Percentiles rank a stretch among this genome's conserved stretches.
Evolutionary conservation across 352 stramenopile species (phyloP).

Genomic region (Globisporangium nunn): DNA sequence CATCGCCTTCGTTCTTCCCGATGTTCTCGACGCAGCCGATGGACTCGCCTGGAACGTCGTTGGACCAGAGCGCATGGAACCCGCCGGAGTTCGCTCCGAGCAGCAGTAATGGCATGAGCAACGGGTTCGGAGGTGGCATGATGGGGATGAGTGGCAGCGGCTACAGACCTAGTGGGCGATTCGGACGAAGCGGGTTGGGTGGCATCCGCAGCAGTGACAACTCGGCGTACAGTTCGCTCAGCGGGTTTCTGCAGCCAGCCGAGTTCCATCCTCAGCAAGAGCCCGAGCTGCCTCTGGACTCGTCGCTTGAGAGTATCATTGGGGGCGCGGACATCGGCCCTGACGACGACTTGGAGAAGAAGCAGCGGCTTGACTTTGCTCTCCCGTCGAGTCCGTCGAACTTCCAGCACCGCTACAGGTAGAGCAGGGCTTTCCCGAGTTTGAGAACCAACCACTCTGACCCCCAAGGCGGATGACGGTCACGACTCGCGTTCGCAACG

Average conservation of each 20-base stretch:
- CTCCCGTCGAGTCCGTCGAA: conserved; percentile 11
- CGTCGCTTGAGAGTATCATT: conserved; percentile 31
- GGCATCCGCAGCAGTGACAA: conserved; percentile 18
- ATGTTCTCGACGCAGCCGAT: conserved; percentile 38
- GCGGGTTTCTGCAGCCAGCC: conserved; percentile 43
- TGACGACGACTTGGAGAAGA: conserved; percentile 19
- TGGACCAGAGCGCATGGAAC: conserved; percentile 19
- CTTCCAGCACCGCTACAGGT: conserved; percentile 30
- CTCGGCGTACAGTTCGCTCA: conserved; percentile 44
- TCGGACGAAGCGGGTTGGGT: conserved; percentile 17
- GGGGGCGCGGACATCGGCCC: conserved; percentile 2
- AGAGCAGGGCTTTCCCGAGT: conserved; percentile 12
- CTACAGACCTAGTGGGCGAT: conserved; percentile 9
- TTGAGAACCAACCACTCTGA: conserved; percentile 1
- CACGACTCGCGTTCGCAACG: neutral
- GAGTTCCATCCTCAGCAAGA: conserved; percentile 42
- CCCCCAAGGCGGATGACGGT: neutral
- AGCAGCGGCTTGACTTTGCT: conserved; percentile 13
- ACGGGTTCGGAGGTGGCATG: conserved; percentile 39
- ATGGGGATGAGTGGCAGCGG: conserved; percentile 33
- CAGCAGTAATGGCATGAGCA: conserved; percentile 14
- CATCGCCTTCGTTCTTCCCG: conserved; percentile 41
- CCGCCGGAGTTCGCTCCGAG: conserved; percentile 9
- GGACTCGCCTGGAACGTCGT: conserved; percentile 1
- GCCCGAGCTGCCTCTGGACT: conserved; percentile 41